Evolutionary conservation across 2,329 filamentous ascomycete genomes (phyloP).

Genomic region (Cladophialophora chaetospira): DNA sequence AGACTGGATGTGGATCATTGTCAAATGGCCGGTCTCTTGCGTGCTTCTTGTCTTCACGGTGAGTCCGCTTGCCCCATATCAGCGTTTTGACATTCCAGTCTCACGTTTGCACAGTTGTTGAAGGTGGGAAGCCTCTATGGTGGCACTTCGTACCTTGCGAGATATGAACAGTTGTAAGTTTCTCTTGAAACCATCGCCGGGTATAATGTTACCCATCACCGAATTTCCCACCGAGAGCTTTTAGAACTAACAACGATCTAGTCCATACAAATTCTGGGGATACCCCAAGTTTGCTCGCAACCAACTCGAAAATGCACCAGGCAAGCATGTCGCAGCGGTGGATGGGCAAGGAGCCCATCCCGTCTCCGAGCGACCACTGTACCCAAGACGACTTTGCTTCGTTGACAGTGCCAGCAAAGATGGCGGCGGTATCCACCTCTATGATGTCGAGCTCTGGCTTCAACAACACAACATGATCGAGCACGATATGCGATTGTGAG

Average conservation of each 20-base stretch:
- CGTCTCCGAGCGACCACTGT: constrained; percentile 12
- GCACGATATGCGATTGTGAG: constrained; percentile 11
- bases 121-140: not conserved
- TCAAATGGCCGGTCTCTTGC: constrained; percentile 13
- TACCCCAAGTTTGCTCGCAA: constrained; percentile 17
- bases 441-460: constrained; percentile 10
- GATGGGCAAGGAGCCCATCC: constrained; percentile 5
- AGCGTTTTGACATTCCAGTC: not conserved
- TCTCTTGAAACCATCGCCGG: too few species aligned
- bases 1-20: constrained; percentile 8
- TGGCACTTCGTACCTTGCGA: not conserved
- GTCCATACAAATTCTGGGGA: constrained; percentile 13
- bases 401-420: constrained; percentile 1
- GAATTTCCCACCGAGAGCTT: too few species aligned
- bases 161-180: constrained; percentile 1
- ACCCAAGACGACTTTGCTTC: constrained; percentile 15
- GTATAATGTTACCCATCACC: too few species aligned
- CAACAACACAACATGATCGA: constrained; percentile 12
- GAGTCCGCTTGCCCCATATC: not conserved
- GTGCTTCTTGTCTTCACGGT: constrained; percentile 2
- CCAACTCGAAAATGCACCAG: constrained; percentile 2
- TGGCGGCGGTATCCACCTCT: constrained; percentile 32
- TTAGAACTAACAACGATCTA: too few species aligned
- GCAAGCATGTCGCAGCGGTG: not conserved
- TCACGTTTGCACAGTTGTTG: not conserved